Base-by-base conservation (phyloP, 1,284 basidiomycete species). In the Moniliella sp. region DNA sequence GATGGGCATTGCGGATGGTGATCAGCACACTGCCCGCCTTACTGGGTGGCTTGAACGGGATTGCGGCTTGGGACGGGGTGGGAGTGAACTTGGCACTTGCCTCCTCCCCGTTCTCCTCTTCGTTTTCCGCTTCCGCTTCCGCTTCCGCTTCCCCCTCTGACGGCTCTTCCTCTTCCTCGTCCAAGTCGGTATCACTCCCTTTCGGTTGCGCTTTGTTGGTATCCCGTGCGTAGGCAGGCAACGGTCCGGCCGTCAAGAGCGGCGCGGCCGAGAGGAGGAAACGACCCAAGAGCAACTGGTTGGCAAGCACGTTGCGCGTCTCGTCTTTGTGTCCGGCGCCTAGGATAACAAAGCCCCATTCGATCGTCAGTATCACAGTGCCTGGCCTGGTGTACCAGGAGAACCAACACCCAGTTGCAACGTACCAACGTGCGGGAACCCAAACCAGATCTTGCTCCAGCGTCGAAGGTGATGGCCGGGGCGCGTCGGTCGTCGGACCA, bases 391-490 rank as follows among this genome's bases (percentile, higher is more conserved):
- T 23, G 8, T 7, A 23, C 8, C 8, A 7, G n/a, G 5, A 14
- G n/a, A 15, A 28, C 7, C 27, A 28, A n/a, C 21, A 25, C n/a
- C 8, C 21, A 25, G 8, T 25, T 11, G 8, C 23, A n/a, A 63
- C 71, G 48, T 50, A 76, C 86, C 86, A 47, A 78, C 78, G 65
- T 97, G 88, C 31, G 88, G 88, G 50, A 94, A 97, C 57, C 94
- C 93, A 73, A 83, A 94, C 14, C 82, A 74, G 36, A 94, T 71
- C 34, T 62, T 72, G 67, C 66, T 83, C 76, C 71, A 78, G 76
- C 39, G 63, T 66, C 50, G 65, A 57, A 30, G 68, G 66, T 45
- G 29, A 28, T 21, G 29, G 17, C 33, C 34, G 4, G 13, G 8
- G 4, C 15, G 12, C n/a, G n/a, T n/a, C n/a, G n/a, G n/a, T n/a